These are phyloP conservation scores for Furcasterigmium sp. DNA, from an alignment of 2,329 filamentous ascomycete species.

Conservation along the genomic window DNA sequence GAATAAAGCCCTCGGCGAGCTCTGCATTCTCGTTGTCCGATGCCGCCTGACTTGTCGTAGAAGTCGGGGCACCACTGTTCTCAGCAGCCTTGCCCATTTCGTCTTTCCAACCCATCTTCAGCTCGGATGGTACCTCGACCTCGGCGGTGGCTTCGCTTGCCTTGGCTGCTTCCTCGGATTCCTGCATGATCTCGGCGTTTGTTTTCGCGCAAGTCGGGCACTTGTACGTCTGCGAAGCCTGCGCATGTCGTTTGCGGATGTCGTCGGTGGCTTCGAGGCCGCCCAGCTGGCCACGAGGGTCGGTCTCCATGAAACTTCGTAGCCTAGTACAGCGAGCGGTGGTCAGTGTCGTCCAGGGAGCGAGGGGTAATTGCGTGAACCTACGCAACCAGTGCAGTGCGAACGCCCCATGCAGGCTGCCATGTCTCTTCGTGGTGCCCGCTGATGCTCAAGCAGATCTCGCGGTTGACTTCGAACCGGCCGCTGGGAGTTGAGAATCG, in stretches of 20 bases:
- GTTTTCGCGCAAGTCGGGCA: constrained; percentile 66
- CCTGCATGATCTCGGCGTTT: constrained; percentile 69
- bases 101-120: constrained; percentile 67
- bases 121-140: constrained; percentile 46
- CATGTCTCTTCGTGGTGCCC: constrained; percentile 98
- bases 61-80: neutral
- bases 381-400: constrained; percentile 72
- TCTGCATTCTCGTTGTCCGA: constrained; percentile 38
- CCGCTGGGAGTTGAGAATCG: constrained; percentile 89
- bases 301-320: constrained; percentile 88
- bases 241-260: constrained; percentile 64
- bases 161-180: constrained; percentile 56
- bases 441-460: constrained; percentile 91
- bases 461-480: constrained; percentile 91
- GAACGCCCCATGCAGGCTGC: constrained; percentile 96
- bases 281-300: constrained; percentile 81
- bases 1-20: constrained; percentile 53
- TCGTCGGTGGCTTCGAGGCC: constrained; percentile 72
- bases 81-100: constrained; percentile 48
- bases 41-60: constrained; percentile 7
- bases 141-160: constrained; percentile 30
- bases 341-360: neutral
- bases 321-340: constrained; percentile 36
- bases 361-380: constrained; percentile 5
- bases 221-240: constrained; percentile 57